These are phyloP conservation scores for Plasmodium ovale DNA, from an alignment of 169 alveolate species.

Conservation along the genomic window DNA sequence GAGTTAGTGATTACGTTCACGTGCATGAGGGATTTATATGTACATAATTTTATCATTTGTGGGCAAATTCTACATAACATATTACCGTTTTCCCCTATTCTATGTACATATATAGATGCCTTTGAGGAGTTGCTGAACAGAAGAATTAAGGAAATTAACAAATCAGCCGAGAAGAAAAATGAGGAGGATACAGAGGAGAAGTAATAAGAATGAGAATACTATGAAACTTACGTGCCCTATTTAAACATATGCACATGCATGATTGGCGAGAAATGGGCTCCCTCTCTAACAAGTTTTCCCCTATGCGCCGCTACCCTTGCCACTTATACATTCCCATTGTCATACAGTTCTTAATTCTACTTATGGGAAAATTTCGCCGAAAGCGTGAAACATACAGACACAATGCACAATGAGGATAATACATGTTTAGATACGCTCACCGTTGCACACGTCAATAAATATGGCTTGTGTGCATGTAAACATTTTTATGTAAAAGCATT, in stretches of 20 bases:
- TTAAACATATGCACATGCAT: background rate
- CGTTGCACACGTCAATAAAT: too few relatives aligned
- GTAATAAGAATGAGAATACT: background rate
- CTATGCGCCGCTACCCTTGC: too few relatives aligned
- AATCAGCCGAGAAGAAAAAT: background rate
- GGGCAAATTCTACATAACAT: too few relatives aligned
- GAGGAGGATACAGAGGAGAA: background rate
- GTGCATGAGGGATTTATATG: too few relatives aligned
- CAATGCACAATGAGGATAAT: background rate
- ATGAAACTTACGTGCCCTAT: background rate
- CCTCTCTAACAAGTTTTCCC: background rate
- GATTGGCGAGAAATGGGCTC: background rate
- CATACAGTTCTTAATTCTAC: too few relatives aligned
- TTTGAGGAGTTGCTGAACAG: constrained; percentile 25
- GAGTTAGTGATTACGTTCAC: too few relatives aligned
- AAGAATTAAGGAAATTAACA: constrained; percentile 39
- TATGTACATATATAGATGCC: background rate
- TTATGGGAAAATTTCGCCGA: too few relatives aligned
- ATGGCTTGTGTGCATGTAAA: too few relatives aligned
- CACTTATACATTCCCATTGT: too few relatives aligned
- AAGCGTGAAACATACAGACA: too few relatives aligned
- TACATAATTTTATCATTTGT: too few relatives aligned
- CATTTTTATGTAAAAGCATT: background rate
- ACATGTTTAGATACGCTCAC: background rate
- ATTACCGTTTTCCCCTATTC: background rate